Percentiles rank a stretch among this genome's conserved stretches.
Conservation (phyloP, 805 yeast species). For the Candida pseudoglaebosa region DNA sequence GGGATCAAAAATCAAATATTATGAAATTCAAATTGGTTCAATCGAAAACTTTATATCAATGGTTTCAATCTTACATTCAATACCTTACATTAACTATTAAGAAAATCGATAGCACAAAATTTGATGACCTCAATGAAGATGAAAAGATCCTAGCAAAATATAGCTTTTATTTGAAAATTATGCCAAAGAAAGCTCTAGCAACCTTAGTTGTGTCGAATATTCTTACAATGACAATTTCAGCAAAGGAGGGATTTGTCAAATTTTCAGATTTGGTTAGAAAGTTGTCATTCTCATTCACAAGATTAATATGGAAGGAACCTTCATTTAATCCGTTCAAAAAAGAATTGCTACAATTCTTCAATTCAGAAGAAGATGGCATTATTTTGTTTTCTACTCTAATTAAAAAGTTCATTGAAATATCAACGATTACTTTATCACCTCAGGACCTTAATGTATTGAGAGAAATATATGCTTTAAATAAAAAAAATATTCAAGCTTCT, state of each 20-base stretch:
- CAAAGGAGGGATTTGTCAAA: constrained; percentile 14
- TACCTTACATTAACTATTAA: constrained; percentile 8
- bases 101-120: constrained; percentile 4
- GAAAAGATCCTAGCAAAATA: constrained; percentile 10
- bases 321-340: constrained; percentile 8
- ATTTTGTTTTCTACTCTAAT: constrained; percentile 16
- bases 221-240: constrained; percentile 16
- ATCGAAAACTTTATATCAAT: constrained; percentile 10
- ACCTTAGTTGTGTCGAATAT: constrained; percentile 17
- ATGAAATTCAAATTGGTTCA: constrained; percentile 5
- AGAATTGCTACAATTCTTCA: constrained; percentile 11
- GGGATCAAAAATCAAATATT: constrained; percentile 5
- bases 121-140: constrained; percentile 6
- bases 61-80: constrained; percentile 11
- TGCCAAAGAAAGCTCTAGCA: constrained; percentile 13
- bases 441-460: constrained; percentile 7
- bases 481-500: constrained; percentile 1
- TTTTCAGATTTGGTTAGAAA: constrained; percentile 15
- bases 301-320: constrained; percentile 10
- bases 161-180: constrained; percentile 13
- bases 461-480: constrained; percentile 6
- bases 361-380: constrained; percentile 14
- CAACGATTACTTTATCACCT: constrained; percentile 10
- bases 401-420: constrained; percentile 13
- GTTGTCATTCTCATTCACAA: constrained; percentile 10